A percentile compares a stretch with the other conserved stretches of the same genome.
Evolutionary conservation across 768 basidiomycete genomes (phyloP).

Genomic region (Suillus ampliporus): DNA sequence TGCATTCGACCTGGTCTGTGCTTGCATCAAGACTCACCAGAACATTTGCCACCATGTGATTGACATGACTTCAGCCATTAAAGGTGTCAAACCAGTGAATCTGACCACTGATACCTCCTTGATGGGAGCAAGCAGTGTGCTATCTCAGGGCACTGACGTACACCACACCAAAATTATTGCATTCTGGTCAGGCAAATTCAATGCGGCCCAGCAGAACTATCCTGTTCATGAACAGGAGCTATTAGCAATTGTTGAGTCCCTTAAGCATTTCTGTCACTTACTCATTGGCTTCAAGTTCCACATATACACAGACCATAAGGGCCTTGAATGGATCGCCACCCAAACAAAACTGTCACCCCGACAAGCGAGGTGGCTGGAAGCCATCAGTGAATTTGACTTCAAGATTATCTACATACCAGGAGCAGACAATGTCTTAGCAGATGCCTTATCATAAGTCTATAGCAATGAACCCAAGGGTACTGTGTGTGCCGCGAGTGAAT

Average conservation of each 20-base stretch:
- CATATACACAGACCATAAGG: conserved; percentile 35
- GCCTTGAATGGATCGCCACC: conserved; percentile 34
- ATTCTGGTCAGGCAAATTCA: conserved; percentile 38
- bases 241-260: conserved; percentile 28
- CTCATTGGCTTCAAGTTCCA: conserved; percentile 28
- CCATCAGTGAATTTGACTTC: conserved; percentile 32
- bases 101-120: too few relatives aligned
- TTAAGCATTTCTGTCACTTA: conserved; percentile 34
- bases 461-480: conserved; percentile 20
- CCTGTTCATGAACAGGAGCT: conserved; percentile 27
- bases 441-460: conserved; percentile 36
- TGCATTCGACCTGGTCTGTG: too few relatives aligned
- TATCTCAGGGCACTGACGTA: conserved; percentile 4
- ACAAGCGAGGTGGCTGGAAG: conserved; percentile 35
- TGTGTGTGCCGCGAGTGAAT: conserved; percentile 22
- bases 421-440: conserved; percentile 19
- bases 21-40: too few relatives aligned
- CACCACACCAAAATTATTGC: too few relatives aligned
- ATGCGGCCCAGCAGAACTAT: conserved; percentile 35
- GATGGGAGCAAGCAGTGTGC: too few relatives aligned
- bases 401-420: conserved; percentile 32
- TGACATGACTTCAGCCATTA: too few relatives aligned
- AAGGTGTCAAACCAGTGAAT: too few relatives aligned
- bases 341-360: conserved; percentile 19
- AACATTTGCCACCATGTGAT: too few relatives aligned